phyloP scores from a whole-genome alignment of 2,329 filamentous ascomycete genomes.

The Arthrobotrys conoides region DNA sequence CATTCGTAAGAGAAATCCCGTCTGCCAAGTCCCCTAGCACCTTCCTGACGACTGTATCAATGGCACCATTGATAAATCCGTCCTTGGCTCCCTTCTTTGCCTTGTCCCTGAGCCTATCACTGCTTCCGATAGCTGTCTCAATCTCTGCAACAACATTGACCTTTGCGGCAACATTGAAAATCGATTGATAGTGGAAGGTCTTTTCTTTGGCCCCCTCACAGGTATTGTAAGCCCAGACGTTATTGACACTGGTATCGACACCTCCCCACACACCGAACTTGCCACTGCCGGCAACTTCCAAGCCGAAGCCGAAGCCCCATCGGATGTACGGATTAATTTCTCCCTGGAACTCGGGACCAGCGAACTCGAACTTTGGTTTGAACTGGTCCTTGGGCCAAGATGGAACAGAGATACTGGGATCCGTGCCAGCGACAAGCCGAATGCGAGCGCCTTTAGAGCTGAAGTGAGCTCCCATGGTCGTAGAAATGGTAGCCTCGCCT shows the following conservation, averaged over 20 bases:
- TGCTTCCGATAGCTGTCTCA: neutral
- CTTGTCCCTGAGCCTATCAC: slow-evolving; percentile 1
- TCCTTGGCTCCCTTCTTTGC: slow-evolving; percentile 7
- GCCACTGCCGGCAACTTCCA: slow-evolving; percentile 5
- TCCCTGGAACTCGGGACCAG: slow-evolving; percentile 3
- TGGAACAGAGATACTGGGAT: neutral
- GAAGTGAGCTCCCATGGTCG: neutral
- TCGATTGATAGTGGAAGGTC: slow-evolving; percentile 2
- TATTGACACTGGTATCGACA: slow-evolving; percentile 3
- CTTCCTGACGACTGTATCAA: neutral
- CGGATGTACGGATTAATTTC: slow-evolving; percentile 18
- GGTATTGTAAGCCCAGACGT: slow-evolving; percentile 5
- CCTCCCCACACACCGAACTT: slow-evolving; percentile 8
- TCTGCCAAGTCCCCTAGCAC: slow-evolving; percentile 4
- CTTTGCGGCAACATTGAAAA: slow-evolving; percentile 12
- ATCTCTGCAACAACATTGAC: slow-evolving; percentile 10
- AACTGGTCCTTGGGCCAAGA: slow-evolving; percentile 21
- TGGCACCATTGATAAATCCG: slow-evolving; percentile 13
- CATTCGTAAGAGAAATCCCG: neutral
- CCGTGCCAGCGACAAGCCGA: slow-evolving; percentile 1
- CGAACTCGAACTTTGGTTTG: slow-evolving; percentile 11
- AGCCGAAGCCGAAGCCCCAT: neutral
- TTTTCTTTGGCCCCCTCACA: slow-evolving; percentile 4
- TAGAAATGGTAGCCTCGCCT: slow-evolving; percentile 5
- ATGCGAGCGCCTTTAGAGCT: slow-evolving; percentile 3